phyloP scores from a whole-genome alignment of 2,329 filamentous ascomycete species.

The Talaromyces sp. region DNA sequence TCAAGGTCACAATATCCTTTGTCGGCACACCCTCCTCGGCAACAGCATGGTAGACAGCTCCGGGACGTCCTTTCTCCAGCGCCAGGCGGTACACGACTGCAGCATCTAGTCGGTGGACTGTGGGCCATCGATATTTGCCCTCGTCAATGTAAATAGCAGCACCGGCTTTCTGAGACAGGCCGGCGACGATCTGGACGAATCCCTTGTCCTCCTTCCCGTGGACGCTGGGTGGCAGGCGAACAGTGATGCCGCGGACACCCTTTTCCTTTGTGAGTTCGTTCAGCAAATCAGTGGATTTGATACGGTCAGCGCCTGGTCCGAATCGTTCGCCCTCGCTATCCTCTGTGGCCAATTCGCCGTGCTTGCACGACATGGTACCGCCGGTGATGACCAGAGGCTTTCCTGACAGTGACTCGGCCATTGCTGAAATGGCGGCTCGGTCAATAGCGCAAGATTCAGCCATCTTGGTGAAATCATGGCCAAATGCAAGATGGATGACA shows the following conservation, averaged over 20 bases:
- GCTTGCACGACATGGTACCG: slow-evolving; percentile 28
- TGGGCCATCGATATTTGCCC: slow-evolving; percentile 33
- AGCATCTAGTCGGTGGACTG: slow-evolving; percentile 35
- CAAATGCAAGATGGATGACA: slow-evolving; percentile 40
- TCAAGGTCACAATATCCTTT: slow-evolving; percentile 30
- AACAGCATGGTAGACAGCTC: slow-evolving; percentile 33
- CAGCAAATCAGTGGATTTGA: slow-evolving; percentile 17
- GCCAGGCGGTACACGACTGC: slow-evolving; percentile 33
- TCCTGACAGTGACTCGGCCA: slow-evolving; percentile 29
- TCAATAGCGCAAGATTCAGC: slow-evolving; percentile 24
- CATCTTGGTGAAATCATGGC: slow-evolving; percentile 37
- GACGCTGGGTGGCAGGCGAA: slow-evolving; percentile 36
- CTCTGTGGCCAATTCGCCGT: slow-evolving; percentile 25
- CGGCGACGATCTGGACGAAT: slow-evolving; percentile 25
- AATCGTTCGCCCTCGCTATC: slow-evolving; percentile 18
- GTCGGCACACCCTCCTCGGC: slow-evolving; percentile 30
- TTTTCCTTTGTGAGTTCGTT: slow-evolving; percentile 19
- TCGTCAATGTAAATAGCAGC: slow-evolving; percentile 31
- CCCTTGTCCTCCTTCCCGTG: slow-evolving; percentile 32
- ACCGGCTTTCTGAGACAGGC: slow-evolving; percentile 24
- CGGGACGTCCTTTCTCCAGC: slow-evolving; percentile 33
- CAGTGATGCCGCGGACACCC: slow-evolving; percentile 28
- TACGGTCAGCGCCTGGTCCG: slow-evolving; percentile 15
- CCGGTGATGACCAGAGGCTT: slow-evolving; percentile 34
- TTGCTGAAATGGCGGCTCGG: slow-evolving; percentile 30